A percentile compares a stretch with the other conserved stretches of the same genome.
These are phyloP conservation scores for Tulasnella sp. DNA, from an alignment of 768 basidiomycete genomes.

Conservation along the genomic window DNA sequence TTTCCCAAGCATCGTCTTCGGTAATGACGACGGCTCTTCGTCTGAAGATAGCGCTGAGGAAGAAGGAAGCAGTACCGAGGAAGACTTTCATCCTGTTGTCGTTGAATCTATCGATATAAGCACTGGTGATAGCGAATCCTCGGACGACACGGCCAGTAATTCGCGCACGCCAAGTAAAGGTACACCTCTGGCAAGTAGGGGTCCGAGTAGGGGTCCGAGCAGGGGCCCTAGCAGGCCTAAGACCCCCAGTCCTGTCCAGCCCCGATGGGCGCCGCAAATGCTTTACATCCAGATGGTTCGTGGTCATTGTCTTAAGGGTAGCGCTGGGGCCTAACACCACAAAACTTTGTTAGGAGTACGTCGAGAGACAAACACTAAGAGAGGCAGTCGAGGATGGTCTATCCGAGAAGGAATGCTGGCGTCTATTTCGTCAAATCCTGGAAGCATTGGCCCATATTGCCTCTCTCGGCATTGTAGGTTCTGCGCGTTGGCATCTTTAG, in stretches of 20 bases:
- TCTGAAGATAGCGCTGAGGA: slow-evolving; percentile 17
- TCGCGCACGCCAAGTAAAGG: neutral
- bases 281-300: slow-evolving; percentile 91
- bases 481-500: neutral
- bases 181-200: slow-evolving; percentile 3
- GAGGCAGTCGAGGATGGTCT: slow-evolving; percentile 76
- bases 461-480: slow-evolving; percentile 66
- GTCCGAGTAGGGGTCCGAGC: neutral
- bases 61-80: slow-evolving; percentile 3
- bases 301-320: neutral
- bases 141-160: slow-evolving; percentile 10
- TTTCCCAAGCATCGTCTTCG: slow-evolving; percentile 84
- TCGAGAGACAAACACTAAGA: slow-evolving; percentile 79
- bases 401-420: slow-evolving; percentile 78
- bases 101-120: neutral
- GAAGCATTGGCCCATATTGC: slow-evolving; percentile 89
- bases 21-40: slow-evolving; percentile 23
- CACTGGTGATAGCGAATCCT: neutral
- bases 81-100: slow-evolving; percentile 9
- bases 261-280: slow-evolving; percentile 34
- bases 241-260: neutral
- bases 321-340: too few relatives aligned
- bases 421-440: slow-evolving; percentile 78
- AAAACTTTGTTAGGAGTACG: slow-evolving; percentile 53
- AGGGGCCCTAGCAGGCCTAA: neutral